Evolutionary conservation across 2,329 filamentous ascomycete genomes (phyloP).

Genomic region (Ophidiomyces ophidiicola): DNA sequence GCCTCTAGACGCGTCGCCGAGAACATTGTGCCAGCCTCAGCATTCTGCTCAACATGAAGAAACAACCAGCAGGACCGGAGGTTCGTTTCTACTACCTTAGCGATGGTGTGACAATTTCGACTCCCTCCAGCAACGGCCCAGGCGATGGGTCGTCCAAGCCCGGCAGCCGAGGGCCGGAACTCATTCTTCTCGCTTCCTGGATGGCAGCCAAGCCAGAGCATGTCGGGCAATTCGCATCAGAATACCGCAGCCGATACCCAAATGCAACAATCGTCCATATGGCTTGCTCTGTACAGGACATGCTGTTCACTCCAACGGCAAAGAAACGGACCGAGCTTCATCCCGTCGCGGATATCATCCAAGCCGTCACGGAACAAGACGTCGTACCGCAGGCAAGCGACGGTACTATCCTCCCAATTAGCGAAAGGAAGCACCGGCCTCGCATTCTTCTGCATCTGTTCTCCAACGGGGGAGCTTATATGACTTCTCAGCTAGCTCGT

Average conservation of each 20-base stretch:
- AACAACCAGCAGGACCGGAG: neutral
- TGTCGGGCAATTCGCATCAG: neutral
- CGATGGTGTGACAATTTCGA: slow-evolving; percentile 4
- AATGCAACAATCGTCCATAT: slow-evolving; percentile 4
- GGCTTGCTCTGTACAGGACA: neutral
- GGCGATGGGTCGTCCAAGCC: neutral
- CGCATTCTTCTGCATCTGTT: slow-evolving; percentile 4
- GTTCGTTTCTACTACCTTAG: slow-evolving; percentile 8
- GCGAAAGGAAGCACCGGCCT: neutral
- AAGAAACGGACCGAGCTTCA: slow-evolving; percentile 1
- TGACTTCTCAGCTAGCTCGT: slow-evolving; percentile 1
- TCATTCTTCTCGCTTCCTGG: neutral
- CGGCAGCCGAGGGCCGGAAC: neutral
- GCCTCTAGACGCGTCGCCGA: neutral
- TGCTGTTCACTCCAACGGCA: neutral
- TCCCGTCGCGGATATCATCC: slow-evolving; percentile 2
- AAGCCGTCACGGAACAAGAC: slow-evolving; percentile 1
- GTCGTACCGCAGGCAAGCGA: neutral
- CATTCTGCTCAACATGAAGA: neutral
- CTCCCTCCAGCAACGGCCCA: slow-evolving; percentile 1
- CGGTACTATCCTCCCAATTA: neutral
- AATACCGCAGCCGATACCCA: slow-evolving; percentile 2
- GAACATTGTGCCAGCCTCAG: neutral
- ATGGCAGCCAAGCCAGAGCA: neutral
- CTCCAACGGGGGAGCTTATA: slow-evolving; percentile 1